Base-by-base conservation (phyloP, 2,329 filamentous ascomycete genomes). In the Elsinoe ampelina region DNA sequence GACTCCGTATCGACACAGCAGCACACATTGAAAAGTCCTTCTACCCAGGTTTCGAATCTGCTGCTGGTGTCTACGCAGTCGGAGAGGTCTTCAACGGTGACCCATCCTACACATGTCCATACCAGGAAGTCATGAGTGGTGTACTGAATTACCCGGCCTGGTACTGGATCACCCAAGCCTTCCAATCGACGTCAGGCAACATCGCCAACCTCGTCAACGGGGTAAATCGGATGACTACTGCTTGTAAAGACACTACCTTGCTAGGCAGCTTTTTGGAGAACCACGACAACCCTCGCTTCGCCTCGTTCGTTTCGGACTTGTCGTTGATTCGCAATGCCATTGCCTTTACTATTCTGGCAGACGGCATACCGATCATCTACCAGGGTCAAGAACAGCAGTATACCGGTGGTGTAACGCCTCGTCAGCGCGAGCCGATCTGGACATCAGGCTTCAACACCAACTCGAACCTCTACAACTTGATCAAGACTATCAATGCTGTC, bases 1-100 rank as follows among this genome's bases (percentile, higher is more conserved):
- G 75, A 2, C 62, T 79, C 26, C 73, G 76, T 56, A 67, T 78
- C 26, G 76, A 79, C 61, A 75, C 71, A 45, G 73, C 72, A 11
- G 70, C 73, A 43, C 70, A 78, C 58, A 68, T 76, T 20, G 64
- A 72, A 13, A 68, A 66, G 6, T 61, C 58, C 10, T 77, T 74
- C 62, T 71, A 71, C 59, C 58, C 67, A 5, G 58, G 59, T 6
- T 74, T 76, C 58, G 63, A 67, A 50, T 57, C 57, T 15, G 65
- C 65, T 2, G 64, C 65, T 10, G 61, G 60, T 26, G 60, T 66
- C 15, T 77, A 73, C 61, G 68, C 67, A 5, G 67, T 73, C 4
- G 75, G 75, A 3, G 75, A 77, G 61, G 73, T 76, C 12, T 70
- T 66, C 60, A 65, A 73, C 39, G 66, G 68, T 35, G 63, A 70